Evolutionary conservation across 2,329 filamentous ascomycete species (phyloP).

Genomic region (Fusarium nelsonii): DNA sequence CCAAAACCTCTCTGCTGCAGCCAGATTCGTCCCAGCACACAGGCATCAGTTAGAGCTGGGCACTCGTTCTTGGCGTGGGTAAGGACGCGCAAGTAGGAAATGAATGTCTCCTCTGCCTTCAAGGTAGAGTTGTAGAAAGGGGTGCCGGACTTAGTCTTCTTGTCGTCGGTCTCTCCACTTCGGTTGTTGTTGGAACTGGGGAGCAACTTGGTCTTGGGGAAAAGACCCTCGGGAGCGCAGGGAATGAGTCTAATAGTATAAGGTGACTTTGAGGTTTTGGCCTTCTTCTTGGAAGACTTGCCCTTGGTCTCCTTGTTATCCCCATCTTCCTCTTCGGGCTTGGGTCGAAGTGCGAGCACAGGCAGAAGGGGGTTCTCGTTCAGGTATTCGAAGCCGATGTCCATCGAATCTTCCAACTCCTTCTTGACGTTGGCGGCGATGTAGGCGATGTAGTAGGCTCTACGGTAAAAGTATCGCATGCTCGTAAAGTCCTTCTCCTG

Average conservation of each 20-base stretch:
- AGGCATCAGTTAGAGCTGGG: constrained; percentile 82
- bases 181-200: constrained; percentile 79
- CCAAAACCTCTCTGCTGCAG: constrained; percentile 87
- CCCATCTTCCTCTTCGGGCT: constrained; percentile 38
- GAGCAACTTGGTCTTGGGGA: constrained; percentile 77
- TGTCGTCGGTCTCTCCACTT: constrained; percentile 59
- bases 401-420: constrained; percentile 64
- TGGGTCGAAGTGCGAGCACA: constrained; percentile 64
- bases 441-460: constrained; percentile 90
- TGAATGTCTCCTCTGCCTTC: constrained; percentile 79
- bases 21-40: constrained; percentile 88
- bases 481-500: constrained; percentile 96
- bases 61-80: constrained; percentile 77
- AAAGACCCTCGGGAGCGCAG: constrained; percentile 75
- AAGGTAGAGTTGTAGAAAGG: constrained; percentile 92
- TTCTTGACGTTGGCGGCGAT: constrained; percentile 78
- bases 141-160: constrained; percentile 65
- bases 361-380: constrained; percentile 84
- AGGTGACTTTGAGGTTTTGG: constrained; percentile 52
- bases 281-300: constrained; percentile 45
- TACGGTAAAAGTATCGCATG: constrained; percentile 93
- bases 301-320: constrained; percentile 28
- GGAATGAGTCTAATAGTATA: constrained; percentile 82
- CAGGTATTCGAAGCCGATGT: constrained; percentile 73
- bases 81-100: constrained; percentile 80